A percentile compares a stretch with the other conserved stretches of the same genome.
Conservation (phyloP, 176 grass and related monocot genomes). For the Stipa capillata region DNA sequence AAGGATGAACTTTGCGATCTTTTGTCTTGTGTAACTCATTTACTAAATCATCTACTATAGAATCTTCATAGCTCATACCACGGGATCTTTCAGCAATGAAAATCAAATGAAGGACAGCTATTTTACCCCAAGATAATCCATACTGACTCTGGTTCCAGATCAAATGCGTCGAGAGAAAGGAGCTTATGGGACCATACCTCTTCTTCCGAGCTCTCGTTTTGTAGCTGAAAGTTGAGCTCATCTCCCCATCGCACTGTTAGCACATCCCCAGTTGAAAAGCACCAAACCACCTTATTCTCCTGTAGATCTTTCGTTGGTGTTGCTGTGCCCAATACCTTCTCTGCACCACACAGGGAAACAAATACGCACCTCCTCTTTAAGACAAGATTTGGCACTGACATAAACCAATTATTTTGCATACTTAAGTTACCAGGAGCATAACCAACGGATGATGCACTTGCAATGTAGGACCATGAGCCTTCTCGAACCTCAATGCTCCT, state of each 20-base stretch:
- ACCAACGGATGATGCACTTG: constrained; percentile 59
- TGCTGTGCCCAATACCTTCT: constrained; percentile 75
- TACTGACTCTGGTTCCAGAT: neutral
- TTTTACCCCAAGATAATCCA: neutral
- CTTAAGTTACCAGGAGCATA: constrained; percentile 73
- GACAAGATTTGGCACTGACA: neutral
- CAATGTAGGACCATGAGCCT: constrained; percentile 92
- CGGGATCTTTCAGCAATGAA: neutral
- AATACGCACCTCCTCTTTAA: neutral
- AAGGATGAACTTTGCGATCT: neutral
- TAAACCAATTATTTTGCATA: constrained; percentile 1
- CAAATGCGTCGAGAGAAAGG: neutral
- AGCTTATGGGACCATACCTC: constrained; percentile 34
- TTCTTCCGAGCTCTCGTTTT: constrained; percentile 60
- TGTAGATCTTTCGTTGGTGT: constrained; percentile 44
- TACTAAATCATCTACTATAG: neutral
- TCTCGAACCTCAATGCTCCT: constrained; percentile 78
- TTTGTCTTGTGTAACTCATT: neutral
- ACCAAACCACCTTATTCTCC: constrained; percentile 58
- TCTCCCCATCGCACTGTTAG: constrained; percentile 56
- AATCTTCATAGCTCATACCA: neutral
- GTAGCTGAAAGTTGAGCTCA: constrained; percentile 51
- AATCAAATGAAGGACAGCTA: constrained; percentile 3
- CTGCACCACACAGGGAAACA: constrained; percentile 42
- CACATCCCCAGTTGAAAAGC: constrained; percentile 66